Evolutionary conservation across 208 protist species (phyloP).

Genomic region (Trichomonas gallinae): DNA sequence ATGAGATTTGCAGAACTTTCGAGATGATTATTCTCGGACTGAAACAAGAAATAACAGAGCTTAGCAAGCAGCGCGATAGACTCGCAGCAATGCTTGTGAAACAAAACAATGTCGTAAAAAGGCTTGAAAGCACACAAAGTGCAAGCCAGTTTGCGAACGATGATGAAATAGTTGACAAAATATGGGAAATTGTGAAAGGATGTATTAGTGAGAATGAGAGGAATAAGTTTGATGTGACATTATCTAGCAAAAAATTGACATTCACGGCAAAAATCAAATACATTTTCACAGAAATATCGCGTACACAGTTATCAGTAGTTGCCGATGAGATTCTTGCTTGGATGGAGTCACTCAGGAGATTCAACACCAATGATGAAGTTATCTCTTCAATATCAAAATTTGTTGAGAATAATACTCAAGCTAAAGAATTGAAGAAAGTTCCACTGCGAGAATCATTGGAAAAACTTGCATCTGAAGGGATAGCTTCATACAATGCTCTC

Average conservation of each 20-base stretch:
- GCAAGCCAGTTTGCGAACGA: neutral
- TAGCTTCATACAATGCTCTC: neutral
- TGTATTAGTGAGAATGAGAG: neutral
- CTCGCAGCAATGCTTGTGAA: neutral
- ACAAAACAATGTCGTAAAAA: neutral
- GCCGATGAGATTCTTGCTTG: neutral
- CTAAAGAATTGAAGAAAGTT: neutral
- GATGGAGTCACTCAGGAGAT: neutral
- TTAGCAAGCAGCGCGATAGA: neutral
- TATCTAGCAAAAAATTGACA: neutral
- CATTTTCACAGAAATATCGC: neutral
- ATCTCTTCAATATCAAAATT: neutral
- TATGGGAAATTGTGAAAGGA: neutral
- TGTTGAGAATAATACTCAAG: neutral
- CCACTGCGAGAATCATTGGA: neutral
- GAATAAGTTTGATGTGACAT: neutral
- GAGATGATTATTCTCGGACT: neutral
- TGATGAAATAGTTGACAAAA: neutral
- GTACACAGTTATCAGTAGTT: neutral
- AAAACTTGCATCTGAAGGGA: neutral
- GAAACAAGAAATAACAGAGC: neutral
- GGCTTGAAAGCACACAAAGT: neutral
- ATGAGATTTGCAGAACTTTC: neutral
- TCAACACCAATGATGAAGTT: neutral
- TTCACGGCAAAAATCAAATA: neutral